Base-by-base conservation (phyloP, 2,329 filamentous ascomycete genomes). In the Cryphonectria nitschkei region DNA sequence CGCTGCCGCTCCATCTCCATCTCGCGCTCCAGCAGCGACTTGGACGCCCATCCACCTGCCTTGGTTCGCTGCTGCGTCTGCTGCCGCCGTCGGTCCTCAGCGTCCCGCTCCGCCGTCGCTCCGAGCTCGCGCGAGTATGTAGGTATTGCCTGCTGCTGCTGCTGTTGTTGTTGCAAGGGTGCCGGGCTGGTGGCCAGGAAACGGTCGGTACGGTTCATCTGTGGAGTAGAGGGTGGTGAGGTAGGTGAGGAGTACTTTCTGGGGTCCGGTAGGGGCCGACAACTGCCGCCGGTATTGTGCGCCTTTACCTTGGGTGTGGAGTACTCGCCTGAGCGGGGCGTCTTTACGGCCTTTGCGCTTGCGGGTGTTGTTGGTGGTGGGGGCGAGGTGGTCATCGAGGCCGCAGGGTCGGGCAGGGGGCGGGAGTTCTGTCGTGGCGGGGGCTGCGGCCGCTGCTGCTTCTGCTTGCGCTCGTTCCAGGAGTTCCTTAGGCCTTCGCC, bases 1-100 rank as follows among this genome's bases (percentile, higher is more conserved):
- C 92, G 85, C 81, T 93, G 88, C 11, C 92, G 85, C 80, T 95
- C 92, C 78, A 91, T 84, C 79, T 95, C 92, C 91, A 94, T 94
- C 80, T 95, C 92, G 39, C 91, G 88, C 81, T 94, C 92, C 1
- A 94, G 86, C 13, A 94, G 84, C 0, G 90, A 92, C 82, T 91
- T 92, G 74, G 86, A 86, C 0, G 89, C 89, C 87, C 86, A 89
- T 0, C 88, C 89, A 39, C 83, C 86, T 0, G 89, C 87, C 78
- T 89, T 89, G 29, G 89, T 91, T 78, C 87, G 85, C 65, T 82
- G 80, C 76, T 92, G 89, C 14, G 87, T 84, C 67, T 87, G 85
- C 1, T 82, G 80, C 16, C 90, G 88, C 3, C 88, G 85, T 34
- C 87, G 85, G 77, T 91, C 88, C 76, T 92, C 89, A 19, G 82